A percentile compares a stretch with the other conserved stretches of the same genome.
These are phyloP conservation scores for Cyberlindnera mrakii DNA, from an alignment of 805 yeast species.

Conservation along the genomic window DNA sequence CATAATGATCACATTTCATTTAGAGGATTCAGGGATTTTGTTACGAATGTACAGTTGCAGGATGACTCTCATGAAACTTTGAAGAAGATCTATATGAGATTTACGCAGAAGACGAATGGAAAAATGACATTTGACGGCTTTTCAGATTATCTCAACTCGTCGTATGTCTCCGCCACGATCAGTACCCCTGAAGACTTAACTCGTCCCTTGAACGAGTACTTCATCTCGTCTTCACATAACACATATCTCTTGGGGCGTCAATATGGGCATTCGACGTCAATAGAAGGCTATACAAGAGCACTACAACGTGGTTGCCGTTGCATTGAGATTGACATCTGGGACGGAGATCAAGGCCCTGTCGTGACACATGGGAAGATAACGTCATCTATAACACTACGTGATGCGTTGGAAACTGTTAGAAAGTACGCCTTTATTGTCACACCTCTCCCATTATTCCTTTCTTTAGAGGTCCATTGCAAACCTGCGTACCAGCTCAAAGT, in stretches of 20 bases:
- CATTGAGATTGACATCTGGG: conserved; percentile 96
- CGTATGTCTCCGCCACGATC: conserved; percentile 20
- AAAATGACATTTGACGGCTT: conserved; percentile 13
- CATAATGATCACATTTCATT: conserved; percentile 20
- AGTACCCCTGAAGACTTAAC: conserved; percentile 33
- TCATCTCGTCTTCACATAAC: conserved; percentile 89
- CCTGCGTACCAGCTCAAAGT: conserved; percentile 59
- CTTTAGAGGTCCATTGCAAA: conserved; percentile 81
- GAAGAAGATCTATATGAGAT: conserved; percentile 32
- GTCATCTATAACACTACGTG: conserved; percentile 57
- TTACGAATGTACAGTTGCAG: conserved; percentile 45
- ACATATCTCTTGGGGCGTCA: conserved; percentile 88
- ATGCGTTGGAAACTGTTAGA: conserved; percentile 66
- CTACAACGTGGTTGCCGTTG: conserved; percentile 91
- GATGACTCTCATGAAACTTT: conserved; percentile 24
- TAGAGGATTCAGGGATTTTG: conserved; percentile 36
- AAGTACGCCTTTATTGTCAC: conserved; percentile 87
- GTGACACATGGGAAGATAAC: conserved; percentile 93
- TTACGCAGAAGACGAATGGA: conserved; percentile 14
- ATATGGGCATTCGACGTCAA: conserved; percentile 78
- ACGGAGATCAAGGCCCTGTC: conserved; percentile 71
- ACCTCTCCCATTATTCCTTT: conserved; percentile 78
- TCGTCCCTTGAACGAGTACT: conserved; percentile 78
- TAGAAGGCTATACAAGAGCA: conserved; percentile 83
- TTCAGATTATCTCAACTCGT: conserved; percentile 26